These are phyloP conservation scores for Aspergillus awamori DNA, from an alignment of 2,329 filamentous ascomycete species.

Conservation along the genomic window DNA sequence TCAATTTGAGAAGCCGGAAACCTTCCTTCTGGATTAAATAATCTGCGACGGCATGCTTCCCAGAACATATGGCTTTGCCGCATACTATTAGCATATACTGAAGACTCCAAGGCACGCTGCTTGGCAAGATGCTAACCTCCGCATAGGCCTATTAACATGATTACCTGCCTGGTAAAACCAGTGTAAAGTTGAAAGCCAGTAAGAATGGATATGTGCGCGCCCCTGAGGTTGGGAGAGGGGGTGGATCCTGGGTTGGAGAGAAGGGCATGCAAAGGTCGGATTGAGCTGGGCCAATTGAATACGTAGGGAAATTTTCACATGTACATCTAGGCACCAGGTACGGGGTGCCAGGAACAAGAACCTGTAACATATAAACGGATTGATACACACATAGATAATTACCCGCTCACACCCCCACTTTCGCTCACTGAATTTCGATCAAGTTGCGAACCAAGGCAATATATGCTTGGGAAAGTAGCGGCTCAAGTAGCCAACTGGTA, in stretches of 20 bases:
- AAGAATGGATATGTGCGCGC: not conserved
- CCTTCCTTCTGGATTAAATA: constrained; percentile 83
- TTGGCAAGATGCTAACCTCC: constrained; percentile 43
- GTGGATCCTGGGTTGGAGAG: not conserved
- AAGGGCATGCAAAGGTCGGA: not conserved
- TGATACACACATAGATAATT: not conserved
- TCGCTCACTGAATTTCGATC: too few relatives aligned
- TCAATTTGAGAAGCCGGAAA: constrained; percentile 73
- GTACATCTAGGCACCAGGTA: not conserved
- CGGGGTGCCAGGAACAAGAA: not conserved
- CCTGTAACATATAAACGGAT: not conserved
- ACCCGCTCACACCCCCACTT: too few relatives aligned
- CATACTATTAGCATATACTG: constrained; percentile 19
- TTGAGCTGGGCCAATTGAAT: not conserved
- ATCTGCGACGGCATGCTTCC: constrained; percentile 85
- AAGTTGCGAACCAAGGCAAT: too few relatives aligned
- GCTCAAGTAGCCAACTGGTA: too few relatives aligned
- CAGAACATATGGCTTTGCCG: constrained; percentile 78
- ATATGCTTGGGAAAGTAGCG: too few relatives aligned
- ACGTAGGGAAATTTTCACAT: not conserved
- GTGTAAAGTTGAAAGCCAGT: not conserved
- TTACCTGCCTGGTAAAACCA: not conserved
- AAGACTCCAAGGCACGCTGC: not conserved
- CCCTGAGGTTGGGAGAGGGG: not conserved
- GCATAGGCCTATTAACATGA: constrained; percentile 57